phyloP scores from a whole-genome alignment of 352 stramenopile species.

The Phytophthora quininea region DNA sequence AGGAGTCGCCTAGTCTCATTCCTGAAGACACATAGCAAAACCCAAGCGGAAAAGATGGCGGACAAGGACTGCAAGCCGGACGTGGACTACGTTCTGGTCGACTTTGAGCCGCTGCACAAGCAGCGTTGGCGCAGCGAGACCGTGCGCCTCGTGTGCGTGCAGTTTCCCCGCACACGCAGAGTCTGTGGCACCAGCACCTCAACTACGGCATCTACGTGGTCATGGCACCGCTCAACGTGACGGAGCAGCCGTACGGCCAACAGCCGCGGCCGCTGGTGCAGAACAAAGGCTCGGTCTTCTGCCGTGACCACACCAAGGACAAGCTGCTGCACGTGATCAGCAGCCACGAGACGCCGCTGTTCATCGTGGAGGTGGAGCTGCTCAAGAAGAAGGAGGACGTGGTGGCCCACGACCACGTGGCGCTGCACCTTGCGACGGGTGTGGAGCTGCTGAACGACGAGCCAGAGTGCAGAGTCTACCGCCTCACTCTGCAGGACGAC shows the following conservation, averaged over 20 bases:
- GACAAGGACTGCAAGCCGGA: constrained; percentile 14
- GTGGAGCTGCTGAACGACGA: constrained; percentile 44
- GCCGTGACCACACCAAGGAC: constrained; percentile 56
- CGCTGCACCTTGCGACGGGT: constrained; percentile 17
- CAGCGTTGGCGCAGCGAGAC: constrained; percentile 46
- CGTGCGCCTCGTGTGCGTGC: constrained; percentile 45
- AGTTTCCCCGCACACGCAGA: constrained; percentile 45
- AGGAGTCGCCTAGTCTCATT: constrained; percentile 23
- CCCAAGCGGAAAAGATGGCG: constrained; percentile 5
- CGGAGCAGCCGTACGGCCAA: constrained; percentile 36
- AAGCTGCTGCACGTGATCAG: constrained; percentile 46
- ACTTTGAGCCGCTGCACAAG: constrained; percentile 50
- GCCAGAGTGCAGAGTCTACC: constrained; percentile 52
- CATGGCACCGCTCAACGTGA: constrained; percentile 40
- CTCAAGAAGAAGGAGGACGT: constrained; percentile 38
- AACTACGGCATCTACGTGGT: constrained; percentile 60
- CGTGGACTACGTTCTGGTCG: constrained; percentile 45
- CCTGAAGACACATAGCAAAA: constrained; percentile 6
- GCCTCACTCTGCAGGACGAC: constrained; percentile 36
- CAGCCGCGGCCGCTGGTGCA: constrained; percentile 31
- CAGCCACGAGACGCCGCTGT: constrained; percentile 32
- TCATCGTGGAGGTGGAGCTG: constrained; percentile 64
- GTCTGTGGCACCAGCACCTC: constrained; percentile 55
- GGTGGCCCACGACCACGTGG: constrained; percentile 20
- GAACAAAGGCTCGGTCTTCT: constrained; percentile 47